A percentile compares a stretch with the other conserved stretches of the same genome.
phyloP scores from a whole-genome alignment of 306 rosid genomes.

The Cicer yamashitae region DNA sequence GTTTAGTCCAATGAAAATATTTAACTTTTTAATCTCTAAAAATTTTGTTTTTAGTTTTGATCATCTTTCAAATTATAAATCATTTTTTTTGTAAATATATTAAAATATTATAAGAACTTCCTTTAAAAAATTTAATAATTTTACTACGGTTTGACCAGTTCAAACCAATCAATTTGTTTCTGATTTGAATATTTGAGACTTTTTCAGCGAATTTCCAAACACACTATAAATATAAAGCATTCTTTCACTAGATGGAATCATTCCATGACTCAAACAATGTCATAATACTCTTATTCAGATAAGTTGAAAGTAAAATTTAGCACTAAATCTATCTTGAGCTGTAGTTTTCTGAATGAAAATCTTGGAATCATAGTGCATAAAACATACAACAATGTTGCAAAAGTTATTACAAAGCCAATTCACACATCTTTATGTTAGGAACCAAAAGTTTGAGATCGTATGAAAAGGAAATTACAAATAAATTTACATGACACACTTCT shows the following conservation, averaged over 20 bases:
- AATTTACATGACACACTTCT: slow-evolving; percentile 49
- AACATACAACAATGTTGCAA: slow-evolving; percentile 28
- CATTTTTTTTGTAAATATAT: too few species aligned
- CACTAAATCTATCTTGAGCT: background rate
- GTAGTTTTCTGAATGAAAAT: slow-evolving; percentile 16
- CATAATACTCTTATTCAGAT: background rate
- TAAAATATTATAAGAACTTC: too few species aligned
- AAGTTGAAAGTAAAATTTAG: background rate
- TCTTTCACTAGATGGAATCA: too few species aligned
- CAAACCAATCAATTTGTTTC: too few species aligned
- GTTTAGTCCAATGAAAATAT: too few species aligned
- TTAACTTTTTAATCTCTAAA: background rate
- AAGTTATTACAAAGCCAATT: slow-evolving; percentile 49
- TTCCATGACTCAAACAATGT: background rate
- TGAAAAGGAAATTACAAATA: slow-evolving; percentile 48
- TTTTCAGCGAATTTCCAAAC: too few species aligned
- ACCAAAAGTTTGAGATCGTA: slow-evolving; percentile 48
- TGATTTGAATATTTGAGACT: too few species aligned
- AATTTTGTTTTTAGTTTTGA: too few species aligned
- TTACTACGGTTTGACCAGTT: too few species aligned
- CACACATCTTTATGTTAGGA: slow-evolving; percentile 45
- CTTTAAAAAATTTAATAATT: too few species aligned
- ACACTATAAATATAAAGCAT: too few species aligned
- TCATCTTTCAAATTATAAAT: too few species aligned
- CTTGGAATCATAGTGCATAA: slow-evolving; percentile 43